Base-by-base conservation (phyloP, 257 asterid genomes). In the Orobanche coerulescens region DNA sequence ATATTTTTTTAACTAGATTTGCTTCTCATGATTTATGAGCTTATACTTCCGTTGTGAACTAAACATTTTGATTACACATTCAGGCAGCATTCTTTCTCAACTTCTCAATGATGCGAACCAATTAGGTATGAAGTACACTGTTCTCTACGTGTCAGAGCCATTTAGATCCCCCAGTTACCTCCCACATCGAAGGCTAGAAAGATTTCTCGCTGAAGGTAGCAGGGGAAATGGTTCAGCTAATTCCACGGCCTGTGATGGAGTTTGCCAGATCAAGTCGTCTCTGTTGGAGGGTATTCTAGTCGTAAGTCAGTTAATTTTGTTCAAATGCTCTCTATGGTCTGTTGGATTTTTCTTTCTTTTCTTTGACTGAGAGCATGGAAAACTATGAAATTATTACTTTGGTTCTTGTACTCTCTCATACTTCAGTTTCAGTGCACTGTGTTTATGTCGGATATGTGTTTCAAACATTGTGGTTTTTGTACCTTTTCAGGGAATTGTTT, bases 241-340 rank as follows among this genome's bases (percentile, higher is more conserved):
- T 48, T 62, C 87, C 69, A 75, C 78, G 22, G 36, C 22, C 59
- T 93, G 98, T 76, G 98, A 93, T 70, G 95, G 73, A 79, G 84
- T 93, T 74, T 93, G 98, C 89, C 83, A 73, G 78, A 84, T 84
- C 50, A 93, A 93, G 80, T 78, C 98, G 48, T 81, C 97, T 51
- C 88, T 93, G 39, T 73, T 93, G 81, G 98, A 93, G 80, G 94
- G 97, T 59, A 31, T 93, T 25, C 62, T 93, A 14, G 98, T 93
- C 79, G 98, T 93, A 81, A 75, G 95, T 74, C 28, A 15, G 16
- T 54, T 61, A 55, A 6, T 28, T 65, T 53, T 24, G 47, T 10
- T 44, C 53, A 37, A 44, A 30, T 48, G 56, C 67, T n/a, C 47
- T 20, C 54, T 67, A 34, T 64, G 63, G 25, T 58, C 11, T 73